Evolutionary conservation across 2,329 filamentous ascomycete species (phyloP), one percentile per base, ranked within the genome.

Genomic region (Claviceps paspali): DNA sequence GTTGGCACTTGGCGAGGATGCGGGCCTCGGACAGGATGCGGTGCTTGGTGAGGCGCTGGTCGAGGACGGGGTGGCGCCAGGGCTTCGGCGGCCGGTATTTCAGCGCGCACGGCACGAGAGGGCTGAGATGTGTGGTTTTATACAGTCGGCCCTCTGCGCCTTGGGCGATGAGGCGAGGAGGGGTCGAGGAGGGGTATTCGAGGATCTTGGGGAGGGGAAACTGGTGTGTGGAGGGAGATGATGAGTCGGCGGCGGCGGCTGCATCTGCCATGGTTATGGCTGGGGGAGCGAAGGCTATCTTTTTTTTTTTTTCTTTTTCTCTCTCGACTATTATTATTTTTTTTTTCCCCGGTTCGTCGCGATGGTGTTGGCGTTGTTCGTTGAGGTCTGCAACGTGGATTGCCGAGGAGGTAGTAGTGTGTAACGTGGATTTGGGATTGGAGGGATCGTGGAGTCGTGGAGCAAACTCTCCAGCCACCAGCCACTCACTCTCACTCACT

Each of bases 121-220:
- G 71, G 1, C 70, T 56, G 38, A 95, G 77, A 62, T 84, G 92
- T 38, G 74, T 78, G 14, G 84, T 88, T 57, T 77, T 79, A 73
- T 92, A 96, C 53, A 98, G 75, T 46, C 88, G 84, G 42, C 84
- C 87, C 73, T 98, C 91, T 54, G 91, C 91, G 61, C 91, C 91
- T 68, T 96, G 91, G 40, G 84, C 79, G 49, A 96, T 74, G 52
- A 94, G 81, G 34, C 55, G 59, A 44, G 84, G 76, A 34, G 72
- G 59, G 47, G 65, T 57, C 28, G 73, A 64, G 43, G 70, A 64
- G 54, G 72, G 70, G 62, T 75, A 64, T 41, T 67, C 65, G 58
- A 86, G 79, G 47, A 79, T 70, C 24, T 65, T 58, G 27, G 79
- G 79, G 43, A 83, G 76, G 46, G 67, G 60, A 48, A 67, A 66